Conservation (phyloP, 2,329 filamentous ascomycete genomes). For the Macrophomina tecta region DNA sequence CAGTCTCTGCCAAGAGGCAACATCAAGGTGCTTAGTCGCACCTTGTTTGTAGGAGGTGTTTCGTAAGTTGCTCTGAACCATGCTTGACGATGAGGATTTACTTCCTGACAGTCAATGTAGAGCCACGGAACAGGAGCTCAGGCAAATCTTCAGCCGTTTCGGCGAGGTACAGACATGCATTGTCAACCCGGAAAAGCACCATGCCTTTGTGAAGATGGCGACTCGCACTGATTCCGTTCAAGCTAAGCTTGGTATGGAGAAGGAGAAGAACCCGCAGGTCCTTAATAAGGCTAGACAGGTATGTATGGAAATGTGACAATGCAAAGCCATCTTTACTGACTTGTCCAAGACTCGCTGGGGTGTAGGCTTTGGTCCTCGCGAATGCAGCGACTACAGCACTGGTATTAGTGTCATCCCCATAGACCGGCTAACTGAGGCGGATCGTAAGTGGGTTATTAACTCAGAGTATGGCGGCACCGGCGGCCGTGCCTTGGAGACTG, state of each 20-base stretch:
- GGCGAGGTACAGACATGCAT: slow-evolving; percentile 96
- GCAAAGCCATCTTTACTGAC: slow-evolving; percentile 14
- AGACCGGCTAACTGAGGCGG: slow-evolving; percentile 88
- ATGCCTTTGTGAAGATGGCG: slow-evolving; percentile 99
- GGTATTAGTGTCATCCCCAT: slow-evolving; percentile 95
- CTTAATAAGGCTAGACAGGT: slow-evolving; percentile 64
- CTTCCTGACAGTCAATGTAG: slow-evolving; percentile 32
- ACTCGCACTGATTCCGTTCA: slow-evolving; percentile 81
- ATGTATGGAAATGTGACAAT: slow-evolving; percentile 28
- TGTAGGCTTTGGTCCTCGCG: slow-evolving; percentile 93
- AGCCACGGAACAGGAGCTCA: slow-evolving; percentile 78
- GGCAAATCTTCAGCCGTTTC: slow-evolving; percentile 78
- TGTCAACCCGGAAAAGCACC: slow-evolving; percentile 95
- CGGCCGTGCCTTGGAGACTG: slow-evolving; percentile 77
- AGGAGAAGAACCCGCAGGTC: slow-evolving; percentile 72
- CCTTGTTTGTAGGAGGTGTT: slow-evolving; percentile 94
- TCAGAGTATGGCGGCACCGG: slow-evolving; percentile 94
- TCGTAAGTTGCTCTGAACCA: slow-evolving; percentile 65
- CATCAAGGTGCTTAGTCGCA: slow-evolving; percentile 94
- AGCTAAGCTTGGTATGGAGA: slow-evolving; percentile 89
- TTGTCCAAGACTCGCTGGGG: slow-evolving; percentile 85
- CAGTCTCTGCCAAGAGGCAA: slow-evolving; percentile 71
- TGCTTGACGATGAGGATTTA: background rate
- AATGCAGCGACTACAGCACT: slow-evolving; percentile 94
- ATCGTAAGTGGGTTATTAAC: slow-evolving; percentile 95